These are phyloP conservation scores for Colletotrichum sp. DNA, from an alignment of 2,329 filamentous ascomycete genomes.

Conservation along the genomic window DNA sequence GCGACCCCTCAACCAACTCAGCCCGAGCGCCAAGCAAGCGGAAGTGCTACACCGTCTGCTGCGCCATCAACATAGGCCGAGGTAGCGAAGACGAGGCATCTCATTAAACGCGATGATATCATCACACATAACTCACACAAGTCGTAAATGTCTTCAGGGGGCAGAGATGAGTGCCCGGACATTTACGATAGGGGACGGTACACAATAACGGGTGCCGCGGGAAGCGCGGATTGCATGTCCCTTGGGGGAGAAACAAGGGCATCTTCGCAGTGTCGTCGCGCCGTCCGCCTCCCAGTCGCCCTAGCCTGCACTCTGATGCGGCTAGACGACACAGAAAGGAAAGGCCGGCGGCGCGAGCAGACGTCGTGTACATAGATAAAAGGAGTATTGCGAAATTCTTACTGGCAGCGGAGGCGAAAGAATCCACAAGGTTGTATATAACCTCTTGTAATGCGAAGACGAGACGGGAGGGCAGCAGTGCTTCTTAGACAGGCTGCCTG, in stretches of 20 bases:
- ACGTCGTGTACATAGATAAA: conserved; percentile 13
- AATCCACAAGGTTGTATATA: conserved; percentile 15
- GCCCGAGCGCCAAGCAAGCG: conserved; percentile 39
- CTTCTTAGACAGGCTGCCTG: not conserved
- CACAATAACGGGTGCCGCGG: not conserved
- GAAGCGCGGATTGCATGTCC: not conserved
- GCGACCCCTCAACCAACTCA: conserved; percentile 17
- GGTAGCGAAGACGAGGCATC: not conserved
- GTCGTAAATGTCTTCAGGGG: not conserved
- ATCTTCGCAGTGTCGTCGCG: conserved; percentile 13
- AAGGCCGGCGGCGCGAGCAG: conserved; percentile 10
- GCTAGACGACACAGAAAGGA: not conserved
- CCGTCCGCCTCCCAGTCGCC: not conserved
- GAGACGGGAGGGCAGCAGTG: not conserved
- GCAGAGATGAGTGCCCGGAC: not conserved
- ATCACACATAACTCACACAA: not conserved
- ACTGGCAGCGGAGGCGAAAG: not conserved
- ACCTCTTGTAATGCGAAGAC: conserved; percentile 20
- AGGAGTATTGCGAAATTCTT: not conserved
- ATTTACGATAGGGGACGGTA: not conserved
- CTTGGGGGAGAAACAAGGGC: not conserved
- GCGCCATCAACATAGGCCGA: not conserved
- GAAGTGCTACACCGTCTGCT: conserved; percentile 43
- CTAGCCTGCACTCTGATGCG: not conserved
- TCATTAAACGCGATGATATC: not conserved